A percentile compares a stretch with the other conserved stretches of the same genome.
Evolutionary conservation across 805 yeast genomes (phyloP).

Genomic region (Barnettozyma vustinii): DNA sequence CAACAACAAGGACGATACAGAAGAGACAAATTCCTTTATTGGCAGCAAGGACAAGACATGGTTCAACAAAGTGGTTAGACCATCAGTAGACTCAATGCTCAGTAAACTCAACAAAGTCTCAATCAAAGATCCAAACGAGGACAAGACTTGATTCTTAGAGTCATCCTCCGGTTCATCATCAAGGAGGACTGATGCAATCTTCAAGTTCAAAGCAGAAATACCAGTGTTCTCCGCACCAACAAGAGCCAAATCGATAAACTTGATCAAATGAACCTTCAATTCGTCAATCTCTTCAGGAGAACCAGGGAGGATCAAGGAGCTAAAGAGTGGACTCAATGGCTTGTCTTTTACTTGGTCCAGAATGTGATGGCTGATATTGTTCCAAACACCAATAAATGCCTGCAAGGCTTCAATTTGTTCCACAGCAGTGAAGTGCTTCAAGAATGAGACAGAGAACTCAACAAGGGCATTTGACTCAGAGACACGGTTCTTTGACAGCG

Average conservation of each 20-base stretch:
- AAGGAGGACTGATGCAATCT: slow-evolving; percentile 45
- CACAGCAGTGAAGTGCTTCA: slow-evolving; percentile 58
- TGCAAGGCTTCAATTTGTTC: slow-evolving; percentile 59
- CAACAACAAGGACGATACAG: slow-evolving; percentile 42
- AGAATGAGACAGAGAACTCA: slow-evolving; percentile 68
- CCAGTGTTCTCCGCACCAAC: slow-evolving; percentile 32
- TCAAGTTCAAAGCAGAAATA: slow-evolving; percentile 46
- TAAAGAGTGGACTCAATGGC: slow-evolving; percentile 53
- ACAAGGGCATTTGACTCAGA: slow-evolving; percentile 63
- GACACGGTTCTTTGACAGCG: slow-evolving; percentile 47
- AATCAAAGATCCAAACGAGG: slow-evolving; percentile 19
- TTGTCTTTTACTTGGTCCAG: slow-evolving; percentile 22
- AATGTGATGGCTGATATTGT: slow-evolving; percentile 32
- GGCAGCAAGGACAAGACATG: slow-evolving; percentile 70
- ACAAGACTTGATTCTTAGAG: slow-evolving; percentile 8
- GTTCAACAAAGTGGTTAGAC: slow-evolving; percentile 46
- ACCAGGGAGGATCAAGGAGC: slow-evolving; percentile 50
- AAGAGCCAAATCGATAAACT: slow-evolving; percentile 44
- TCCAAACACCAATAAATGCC: slow-evolving; percentile 48
- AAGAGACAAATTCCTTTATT: slow-evolving; percentile 59
- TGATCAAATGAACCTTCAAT: slow-evolving; percentile 47
- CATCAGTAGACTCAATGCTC: slow-evolving; percentile 16
- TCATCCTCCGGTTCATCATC: slow-evolving; percentile 28
- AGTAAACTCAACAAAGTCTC: slow-evolving; percentile 15
- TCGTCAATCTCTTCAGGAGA: slow-evolving; percentile 41